phyloP scores from a whole-genome alignment of 176 grass and related monocot species.

The Triticum timopheevii region DNA sequence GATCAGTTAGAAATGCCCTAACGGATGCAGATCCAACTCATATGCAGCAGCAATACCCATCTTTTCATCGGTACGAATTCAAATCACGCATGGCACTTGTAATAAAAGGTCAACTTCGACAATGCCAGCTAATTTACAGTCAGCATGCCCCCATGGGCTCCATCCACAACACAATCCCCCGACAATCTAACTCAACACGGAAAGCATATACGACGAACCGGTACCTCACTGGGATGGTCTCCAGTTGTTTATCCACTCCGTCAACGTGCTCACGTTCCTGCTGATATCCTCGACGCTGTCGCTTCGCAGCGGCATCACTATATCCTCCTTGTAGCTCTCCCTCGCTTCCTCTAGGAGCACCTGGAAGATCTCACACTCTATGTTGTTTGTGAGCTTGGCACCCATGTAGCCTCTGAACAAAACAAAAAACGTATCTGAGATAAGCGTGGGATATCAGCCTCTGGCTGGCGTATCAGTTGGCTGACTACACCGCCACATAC shows the following conservation, averaged over 20 bases:
- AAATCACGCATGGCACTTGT: not conserved
- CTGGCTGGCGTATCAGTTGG: too few relatives aligned
- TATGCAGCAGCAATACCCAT: not conserved
- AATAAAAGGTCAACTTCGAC: not conserved
- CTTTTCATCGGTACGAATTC: not conserved
- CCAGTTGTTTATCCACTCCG: slow-evolving; percentile 88
- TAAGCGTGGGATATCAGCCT: not conserved
- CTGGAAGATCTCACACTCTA: slow-evolving; percentile 96
- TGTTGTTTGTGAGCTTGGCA: slow-evolving; percentile 87
- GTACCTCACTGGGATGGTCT: slow-evolving; percentile 32
- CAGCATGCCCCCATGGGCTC: not conserved
- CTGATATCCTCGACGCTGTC: slow-evolving; percentile 91
- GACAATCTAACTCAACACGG: not conserved
- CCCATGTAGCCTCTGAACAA: slow-evolving; percentile 71
- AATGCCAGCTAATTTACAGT: not conserved
- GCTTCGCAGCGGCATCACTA: slow-evolving; percentile 71
- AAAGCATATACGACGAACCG: not conserved
- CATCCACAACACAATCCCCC: not conserved
- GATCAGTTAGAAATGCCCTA: too few relatives aligned
- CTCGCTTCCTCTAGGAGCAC: slow-evolving; percentile 88
- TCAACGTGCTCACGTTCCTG: slow-evolving; percentile 63
- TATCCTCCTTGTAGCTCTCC: slow-evolving; percentile 73
- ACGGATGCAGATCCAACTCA: not conserved
- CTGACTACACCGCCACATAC: too few relatives aligned
- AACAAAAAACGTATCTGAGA: not conserved